Conservation (phyloP, 495 filamentous ascomycete species). For the Copromyces sp. region DNA sequence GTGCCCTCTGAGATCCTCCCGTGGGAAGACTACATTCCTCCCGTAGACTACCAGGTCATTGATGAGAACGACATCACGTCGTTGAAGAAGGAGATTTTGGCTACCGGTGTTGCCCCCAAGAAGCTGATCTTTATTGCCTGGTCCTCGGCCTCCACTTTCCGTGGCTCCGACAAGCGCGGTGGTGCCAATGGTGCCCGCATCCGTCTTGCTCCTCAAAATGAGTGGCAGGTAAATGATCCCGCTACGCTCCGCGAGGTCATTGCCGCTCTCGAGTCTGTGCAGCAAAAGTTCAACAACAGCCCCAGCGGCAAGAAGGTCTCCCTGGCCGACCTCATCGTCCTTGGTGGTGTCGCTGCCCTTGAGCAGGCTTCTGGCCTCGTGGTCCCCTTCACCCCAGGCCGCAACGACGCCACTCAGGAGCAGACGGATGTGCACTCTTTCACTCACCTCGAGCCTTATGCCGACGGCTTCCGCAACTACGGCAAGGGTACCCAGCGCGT, state of each 20-base stretch:
- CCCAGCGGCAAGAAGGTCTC: slow-evolving; percentile 57
- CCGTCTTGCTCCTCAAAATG: slow-evolving; percentile 55
- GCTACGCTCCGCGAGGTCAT: slow-evolving; percentile 47
- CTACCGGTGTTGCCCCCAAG: slow-evolving; percentile 40
- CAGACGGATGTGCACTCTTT: slow-evolving; percentile 56
- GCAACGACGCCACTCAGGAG: slow-evolving; percentile 44
- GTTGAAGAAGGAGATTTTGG: slow-evolving; percentile 56
- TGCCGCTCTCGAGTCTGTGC: slow-evolving; percentile 46
- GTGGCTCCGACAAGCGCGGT: slow-evolving; percentile 64
- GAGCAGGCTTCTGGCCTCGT: slow-evolving; percentile 49
- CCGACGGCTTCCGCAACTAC: slow-evolving; percentile 69
- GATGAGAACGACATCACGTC: slow-evolving; percentile 46
- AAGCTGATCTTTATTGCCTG: slow-evolving; percentile 52
- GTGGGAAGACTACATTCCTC: slow-evolving; percentile 59
- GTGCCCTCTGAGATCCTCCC: slow-evolving; percentile 49
- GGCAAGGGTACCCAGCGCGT: slow-evolving; percentile 48
- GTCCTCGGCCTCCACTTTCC: slow-evolving; percentile 64
- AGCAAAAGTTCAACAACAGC: slow-evolving; percentile 51
- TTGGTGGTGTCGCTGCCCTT: slow-evolving; percentile 57
- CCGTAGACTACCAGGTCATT: slow-evolving; percentile 43
- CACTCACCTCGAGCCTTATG: slow-evolving; percentile 47
- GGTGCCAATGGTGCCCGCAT: slow-evolving; percentile 67
- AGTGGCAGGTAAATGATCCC: slow-evolving; percentile 61
- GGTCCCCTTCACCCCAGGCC: slow-evolving; percentile 40
- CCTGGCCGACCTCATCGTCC: slow-evolving; percentile 60